phyloP scores from a whole-genome alignment of 148 eudicot genomes.

The Chenopodium formosanum region DNA sequence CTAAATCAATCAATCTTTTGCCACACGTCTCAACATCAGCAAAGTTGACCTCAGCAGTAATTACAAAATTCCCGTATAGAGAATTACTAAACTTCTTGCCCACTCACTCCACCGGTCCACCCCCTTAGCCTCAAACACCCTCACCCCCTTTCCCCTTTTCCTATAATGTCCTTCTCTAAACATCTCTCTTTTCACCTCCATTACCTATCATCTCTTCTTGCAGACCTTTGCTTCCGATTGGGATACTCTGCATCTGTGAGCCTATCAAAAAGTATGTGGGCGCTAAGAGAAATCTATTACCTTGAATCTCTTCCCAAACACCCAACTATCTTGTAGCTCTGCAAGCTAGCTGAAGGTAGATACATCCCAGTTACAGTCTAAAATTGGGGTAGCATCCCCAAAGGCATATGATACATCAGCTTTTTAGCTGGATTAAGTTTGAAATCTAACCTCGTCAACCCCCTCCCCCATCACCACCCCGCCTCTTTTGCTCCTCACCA shows the following conservation, averaged over 20 bases:
- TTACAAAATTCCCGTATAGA: neutral
- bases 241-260: neutral
- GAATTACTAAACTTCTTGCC: neutral
- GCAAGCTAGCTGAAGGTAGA: neutral
- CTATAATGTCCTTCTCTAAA: neutral
- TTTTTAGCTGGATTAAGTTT: neutral
- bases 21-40: neutral
- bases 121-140: neutral
- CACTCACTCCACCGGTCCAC: neutral
- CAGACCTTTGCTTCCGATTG: neutral
- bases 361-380: no score
- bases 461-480: neutral
- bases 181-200: neutral
- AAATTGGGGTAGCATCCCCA: neutral
- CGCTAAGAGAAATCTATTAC: neutral
- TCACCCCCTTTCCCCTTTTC: neutral
- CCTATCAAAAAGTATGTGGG: neutral
- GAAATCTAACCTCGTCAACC: neutral
- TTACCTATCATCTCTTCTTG: neutral
- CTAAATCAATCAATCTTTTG: neutral
- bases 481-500: no score
- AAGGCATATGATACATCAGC: neutral
- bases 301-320: no score
- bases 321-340: neutral
- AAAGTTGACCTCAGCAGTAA: neutral